A percentile compares a stretch with the other conserved stretches of the same genome.
Evolutionary conservation across 163 green algal species (phyloP).

Genomic region (Prototheca stagnorum): DNA sequence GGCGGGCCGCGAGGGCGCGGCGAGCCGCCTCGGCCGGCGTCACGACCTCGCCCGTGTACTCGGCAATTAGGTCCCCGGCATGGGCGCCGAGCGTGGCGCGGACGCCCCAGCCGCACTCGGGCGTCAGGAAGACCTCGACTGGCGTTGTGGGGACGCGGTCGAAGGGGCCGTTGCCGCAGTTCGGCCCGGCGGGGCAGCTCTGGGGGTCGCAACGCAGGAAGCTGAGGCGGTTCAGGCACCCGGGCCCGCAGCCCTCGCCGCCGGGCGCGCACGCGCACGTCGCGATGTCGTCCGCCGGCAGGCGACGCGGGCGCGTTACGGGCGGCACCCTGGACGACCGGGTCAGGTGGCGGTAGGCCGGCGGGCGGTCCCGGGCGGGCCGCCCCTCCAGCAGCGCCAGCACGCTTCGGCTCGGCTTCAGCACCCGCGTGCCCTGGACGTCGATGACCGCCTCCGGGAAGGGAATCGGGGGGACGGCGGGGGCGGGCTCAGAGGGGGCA

Average conservation of each 20-base stretch:
- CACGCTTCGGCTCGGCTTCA: no score
- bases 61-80: conserved; percentile 59
- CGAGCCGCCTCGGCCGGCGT: conserved; percentile 21
- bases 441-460: no score
- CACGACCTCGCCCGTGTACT: conserved; percentile 66
- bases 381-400: no score
- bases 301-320: no score
- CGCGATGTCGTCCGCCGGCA: no score
- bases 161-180: conserved; percentile 72
- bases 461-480: no score
- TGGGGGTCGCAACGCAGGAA: conserved; percentile 61
- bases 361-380: no score
- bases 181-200: conserved; percentile 56
- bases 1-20: conserved; percentile 27
- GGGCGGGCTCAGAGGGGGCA: no score
- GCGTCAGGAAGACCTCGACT: conserved; percentile 61
- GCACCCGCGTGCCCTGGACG: no score
- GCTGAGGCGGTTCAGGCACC: conserved; percentile 60
- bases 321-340: no score
- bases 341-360: no score
- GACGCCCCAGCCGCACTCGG: conserved; percentile 69
- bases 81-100: conserved; percentile 27
- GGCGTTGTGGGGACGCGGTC: conserved; percentile 35
- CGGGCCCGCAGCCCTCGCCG: conserved; percentile 29
- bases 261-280: no score